These are phyloP conservation scores for Podila verticillata DNA, from an alignment of 192 early-diverging fungal species.

Conservation along the genomic window DNA sequence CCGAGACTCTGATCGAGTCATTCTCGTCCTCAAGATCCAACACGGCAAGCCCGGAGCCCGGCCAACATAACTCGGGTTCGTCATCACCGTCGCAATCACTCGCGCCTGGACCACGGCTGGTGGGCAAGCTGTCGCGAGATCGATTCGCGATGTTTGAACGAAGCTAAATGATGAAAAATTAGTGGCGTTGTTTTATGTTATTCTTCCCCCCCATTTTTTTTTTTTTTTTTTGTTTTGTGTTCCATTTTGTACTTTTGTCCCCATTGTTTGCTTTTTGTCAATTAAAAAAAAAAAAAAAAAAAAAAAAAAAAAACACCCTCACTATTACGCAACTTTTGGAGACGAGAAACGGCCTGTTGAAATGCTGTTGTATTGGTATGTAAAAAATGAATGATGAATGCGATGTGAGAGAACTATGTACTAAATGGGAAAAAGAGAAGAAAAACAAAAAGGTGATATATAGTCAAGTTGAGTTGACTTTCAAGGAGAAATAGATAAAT, in stretches of 20 bases:
- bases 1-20: too few relatives aligned
- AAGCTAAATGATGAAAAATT: background rate
- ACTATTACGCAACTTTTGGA: background rate
- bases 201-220: background rate
- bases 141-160: slow-evolving; percentile 52
- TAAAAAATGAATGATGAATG: slow-evolving; percentile 13
- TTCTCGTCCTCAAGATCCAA: too few relatives aligned
- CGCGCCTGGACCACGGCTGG: slow-evolving; percentile 25
- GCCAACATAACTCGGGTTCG: background rate
- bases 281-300: background rate
- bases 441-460: slow-evolving; percentile 1
- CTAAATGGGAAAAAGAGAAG: slow-evolving; percentile 3
- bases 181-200: background rate
- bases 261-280: background rate
- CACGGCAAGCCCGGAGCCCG: too few relatives aligned
- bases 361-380: slow-evolving; percentile 6
- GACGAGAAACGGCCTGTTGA: slow-evolving; percentile 1
- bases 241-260: background rate
- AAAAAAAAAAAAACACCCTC: background rate
- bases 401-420: slow-evolving; percentile 10
- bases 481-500: slow-evolving; percentile 4
- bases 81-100: slow-evolving; percentile 21
- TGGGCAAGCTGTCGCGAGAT: slow-evolving; percentile 40
- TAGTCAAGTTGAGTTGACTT: slow-evolving; percentile 1
- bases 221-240: background rate